Percentiles rank a stretch among this genome's conserved stretches.
phyloP scores from a whole-genome alignment of 2,329 filamentous ascomycete genomes.

The Aspergillus ochraceus region DNA sequence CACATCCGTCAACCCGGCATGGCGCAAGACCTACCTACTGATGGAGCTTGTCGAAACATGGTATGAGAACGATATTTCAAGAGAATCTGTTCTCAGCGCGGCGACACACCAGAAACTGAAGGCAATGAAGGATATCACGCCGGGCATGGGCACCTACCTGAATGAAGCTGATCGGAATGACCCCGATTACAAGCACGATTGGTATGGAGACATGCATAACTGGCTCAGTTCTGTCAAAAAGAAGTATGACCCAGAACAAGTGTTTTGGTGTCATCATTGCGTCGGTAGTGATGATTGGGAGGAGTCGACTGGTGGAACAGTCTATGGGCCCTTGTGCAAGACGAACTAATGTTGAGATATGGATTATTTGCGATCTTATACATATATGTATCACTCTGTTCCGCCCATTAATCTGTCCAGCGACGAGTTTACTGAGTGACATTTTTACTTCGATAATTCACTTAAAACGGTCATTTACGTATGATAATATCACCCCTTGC shows the following conservation, averaged over 20 bases:
- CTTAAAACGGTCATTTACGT: no score
- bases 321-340: background rate
- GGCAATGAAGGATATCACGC: slow-evolving; percentile 21
- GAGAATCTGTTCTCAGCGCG: background rate
- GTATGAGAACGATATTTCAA: background rate
- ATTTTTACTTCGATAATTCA: no score
- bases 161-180: slow-evolving; percentile 19
- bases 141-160: slow-evolving; percentile 18
- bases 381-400: no score
- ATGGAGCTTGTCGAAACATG: background rate
- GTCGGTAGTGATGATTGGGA: slow-evolving; percentile 27
- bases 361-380: no score
- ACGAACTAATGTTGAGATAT: background rate
- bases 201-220: slow-evolving; percentile 23
- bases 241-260: slow-evolving; percentile 24
- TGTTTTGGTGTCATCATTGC: slow-evolving; percentile 28
- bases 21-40: background rate
- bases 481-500: no score
- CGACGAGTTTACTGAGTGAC: no score
- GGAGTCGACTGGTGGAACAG: slow-evolving; percentile 7
- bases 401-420: no score
- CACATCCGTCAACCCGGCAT: slow-evolving; percentile 11
- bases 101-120: background rate
- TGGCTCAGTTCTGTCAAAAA: slow-evolving; percentile 25
- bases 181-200: slow-evolving; percentile 17